Base-by-base conservation (phyloP, 2,329 filamentous ascomycete genomes). In the Monosporascus sp. region DNA sequence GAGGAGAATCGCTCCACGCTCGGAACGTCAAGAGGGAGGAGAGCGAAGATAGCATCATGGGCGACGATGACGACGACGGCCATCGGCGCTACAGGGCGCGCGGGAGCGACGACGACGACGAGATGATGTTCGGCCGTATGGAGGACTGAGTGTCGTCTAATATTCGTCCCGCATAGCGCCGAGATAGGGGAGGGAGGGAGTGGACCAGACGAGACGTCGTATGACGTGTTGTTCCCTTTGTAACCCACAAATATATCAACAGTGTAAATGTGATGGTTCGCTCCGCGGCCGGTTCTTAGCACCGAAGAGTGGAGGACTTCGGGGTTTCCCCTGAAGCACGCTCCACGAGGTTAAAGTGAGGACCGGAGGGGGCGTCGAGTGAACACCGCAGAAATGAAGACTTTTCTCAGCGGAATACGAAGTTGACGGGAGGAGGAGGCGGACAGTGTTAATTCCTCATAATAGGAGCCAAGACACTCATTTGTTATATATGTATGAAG, bases 41-140 rank as follows among this genome's bases (percentile, higher is more conserved):
- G 49, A 82, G 81, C 62, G 76, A 82, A 60, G 84, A 85, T 54
- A 85, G 80, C 69, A 76, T 80, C 59, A 77, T 78, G 62, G 84
- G 84, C 59, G 86, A 90, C 51, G 84, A 87, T 61, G 85, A 88
- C 56, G 82, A 86, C 54, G 77, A 78, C 56, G 22, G 24, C 26
- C 43, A 46, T 24, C 74, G 75, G 62, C 78, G 74, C 52, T 81
- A 78, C 49, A 80, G 82, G 52, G 81, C 82, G 49, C 82, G 87
- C 46, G 65, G 65, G 57, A 87, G 85, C 70, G 89, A 95, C 63
- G 92, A 96, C 63, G 91, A 96, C 58, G 93, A 97, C 61, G 92
- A 97, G 60, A 92, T 92, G 67, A 88, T 97, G 64, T 99, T 99
- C 76, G 92, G 92, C 53, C 84, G 85, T 62, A 97, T 97, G 93